A percentile compares a stretch with the other conserved stretches of the same genome.
Conservation (phyloP, 2,329 filamentous ascomycete species). For the Claviceps capensis region DNA sequence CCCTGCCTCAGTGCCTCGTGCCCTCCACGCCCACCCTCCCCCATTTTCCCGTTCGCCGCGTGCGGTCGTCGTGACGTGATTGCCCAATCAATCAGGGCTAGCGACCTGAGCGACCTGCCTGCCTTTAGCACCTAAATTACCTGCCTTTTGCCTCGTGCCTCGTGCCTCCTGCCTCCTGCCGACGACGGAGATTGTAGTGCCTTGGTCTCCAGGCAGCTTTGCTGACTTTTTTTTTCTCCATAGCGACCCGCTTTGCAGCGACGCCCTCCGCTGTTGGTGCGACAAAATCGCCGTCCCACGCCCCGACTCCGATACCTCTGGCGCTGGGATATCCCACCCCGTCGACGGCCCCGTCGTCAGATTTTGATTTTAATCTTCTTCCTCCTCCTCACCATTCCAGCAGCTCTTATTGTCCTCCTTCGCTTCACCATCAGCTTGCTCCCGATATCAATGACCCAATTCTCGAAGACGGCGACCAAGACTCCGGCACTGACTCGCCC, state of each 20-base stretch:
- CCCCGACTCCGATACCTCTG: constrained; percentile 5
- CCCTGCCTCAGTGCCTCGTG: constrained; percentile 8
- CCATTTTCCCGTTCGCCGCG: constrained; percentile 1
- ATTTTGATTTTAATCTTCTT: background rate
- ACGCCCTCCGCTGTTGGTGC: constrained; percentile 1
- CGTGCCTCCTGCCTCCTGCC: background rate
- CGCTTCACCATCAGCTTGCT: constrained; percentile 27
- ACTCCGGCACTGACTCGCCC: constrained; percentile 44
- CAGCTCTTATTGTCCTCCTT: constrained; percentile 26
- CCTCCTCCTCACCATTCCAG: constrained; percentile 3
- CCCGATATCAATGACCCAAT: constrained; percentile 39
- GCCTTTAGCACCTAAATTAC: background rate
- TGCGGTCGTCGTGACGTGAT: constrained; percentile 9
- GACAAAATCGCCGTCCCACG: constrained; percentile 3
- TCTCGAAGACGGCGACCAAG: constrained; percentile 38
- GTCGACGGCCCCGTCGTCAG: constrained; percentile 3
- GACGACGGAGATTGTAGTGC: background rate
- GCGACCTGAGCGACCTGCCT: background rate
- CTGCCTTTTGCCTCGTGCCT: background rate
- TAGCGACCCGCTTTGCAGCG: constrained; percentile 4
- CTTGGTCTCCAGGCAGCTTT: background rate
- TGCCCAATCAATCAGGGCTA: constrained; percentile 1
- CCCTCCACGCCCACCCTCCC: background rate
- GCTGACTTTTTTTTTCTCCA: constrained; percentile 7
- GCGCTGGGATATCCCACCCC: constrained; percentile 3